Evolutionary conservation across 768 basidiomycete genomes (phyloP).

Genomic region (Hydnomerulius pinastri): DNA sequence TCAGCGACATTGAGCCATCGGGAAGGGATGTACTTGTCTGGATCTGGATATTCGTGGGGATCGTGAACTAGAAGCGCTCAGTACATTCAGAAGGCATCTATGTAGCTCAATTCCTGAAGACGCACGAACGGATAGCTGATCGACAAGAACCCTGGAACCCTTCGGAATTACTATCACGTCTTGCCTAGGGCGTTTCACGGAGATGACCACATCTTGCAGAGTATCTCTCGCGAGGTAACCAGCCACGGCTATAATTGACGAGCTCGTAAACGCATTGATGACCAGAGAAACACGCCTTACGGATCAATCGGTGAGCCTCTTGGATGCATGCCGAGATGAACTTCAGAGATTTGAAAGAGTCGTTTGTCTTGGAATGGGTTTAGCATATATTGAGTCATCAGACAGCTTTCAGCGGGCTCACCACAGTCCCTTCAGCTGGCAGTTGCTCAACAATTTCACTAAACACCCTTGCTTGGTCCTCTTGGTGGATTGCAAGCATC

Average conservation of each 20-base stretch:
- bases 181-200: conserved; percentile 10
- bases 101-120: background rate
- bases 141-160: conserved; percentile 15
- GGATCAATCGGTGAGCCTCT: conserved; percentile 29
- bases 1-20: conserved; percentile 30
- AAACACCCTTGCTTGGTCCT: conserved; percentile 28
- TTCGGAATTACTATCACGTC: background rate
- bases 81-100: conserved; percentile 12
- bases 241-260: conserved; percentile 17
- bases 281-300: conserved; percentile 13
- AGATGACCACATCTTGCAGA: conserved; percentile 19
- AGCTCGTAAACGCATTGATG: background rate
- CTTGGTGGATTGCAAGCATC: conserved; percentile 24
- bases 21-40: conserved; percentile 34
- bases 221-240: conserved; percentile 24
- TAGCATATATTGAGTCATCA: background rate
- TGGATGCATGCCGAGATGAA: conserved; percentile 18
- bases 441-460: conserved; percentile 26
- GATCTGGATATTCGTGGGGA: conserved; percentile 33
- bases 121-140: conserved; percentile 25
- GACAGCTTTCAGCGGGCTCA: conserved; percentile 1
- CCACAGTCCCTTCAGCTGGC: conserved; percentile 11
- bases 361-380: conserved; percentile 14
- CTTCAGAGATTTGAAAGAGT: conserved; percentile 22
- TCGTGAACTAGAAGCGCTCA: conserved; percentile 31